Percentiles rank a stretch among this genome's conserved stretches.
Conservation (phyloP, 2,329 filamentous ascomycete genomes). For the Passalora sequoiae region DNA sequence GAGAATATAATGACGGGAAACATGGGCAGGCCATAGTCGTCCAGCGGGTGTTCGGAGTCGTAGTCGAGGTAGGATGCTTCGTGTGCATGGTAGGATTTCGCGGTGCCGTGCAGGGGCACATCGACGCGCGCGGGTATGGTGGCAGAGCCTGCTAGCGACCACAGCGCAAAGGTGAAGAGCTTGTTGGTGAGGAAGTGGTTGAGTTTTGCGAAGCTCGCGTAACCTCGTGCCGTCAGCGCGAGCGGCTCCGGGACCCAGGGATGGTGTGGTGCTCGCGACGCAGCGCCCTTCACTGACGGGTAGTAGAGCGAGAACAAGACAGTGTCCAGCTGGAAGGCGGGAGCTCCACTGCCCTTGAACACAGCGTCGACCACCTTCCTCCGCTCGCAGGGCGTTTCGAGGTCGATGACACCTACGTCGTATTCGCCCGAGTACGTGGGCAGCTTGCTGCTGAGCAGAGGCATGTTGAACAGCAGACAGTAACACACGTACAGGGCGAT, state of each 20-base stretch:
- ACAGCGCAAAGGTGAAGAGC: conserved; percentile 39
- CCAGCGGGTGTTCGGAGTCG: conserved; percentile 23
- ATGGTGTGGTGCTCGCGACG: conserved; percentile 30
- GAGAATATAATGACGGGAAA: conserved; percentile 45
- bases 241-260: conserved; percentile 43
- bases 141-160: conserved; percentile 39
- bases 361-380: conserved; percentile 35
- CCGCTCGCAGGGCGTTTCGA: conserved; percentile 38
- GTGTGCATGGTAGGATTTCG: conserved; percentile 26
- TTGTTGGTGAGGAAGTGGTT: conserved; percentile 35
- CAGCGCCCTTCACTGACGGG: conserved; percentile 33
- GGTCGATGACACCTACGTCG: conserved; percentile 42
- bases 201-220: conserved; percentile 40
- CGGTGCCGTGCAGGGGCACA: conserved; percentile 36
- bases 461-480: conserved; percentile 37
- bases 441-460: conserved; percentile 39
- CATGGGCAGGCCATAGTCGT: conserved; percentile 29
- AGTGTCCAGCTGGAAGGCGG: conserved; percentile 42
- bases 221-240: conserved; percentile 41
- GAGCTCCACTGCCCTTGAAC: conserved; percentile 37
- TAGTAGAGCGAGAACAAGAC: conserved; percentile 46
- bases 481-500: conserved; percentile 30
- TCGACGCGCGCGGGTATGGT: conserved; percentile 43
- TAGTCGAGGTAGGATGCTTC: conserved; percentile 15
- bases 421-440: conserved; percentile 41